A percentile compares a stretch with the other conserved stretches of the same genome.
These are phyloP conservation scores for Polygonum maritimum DNA, from an alignment of 148 eudicot genomes.

Conservation along the genomic window DNA sequence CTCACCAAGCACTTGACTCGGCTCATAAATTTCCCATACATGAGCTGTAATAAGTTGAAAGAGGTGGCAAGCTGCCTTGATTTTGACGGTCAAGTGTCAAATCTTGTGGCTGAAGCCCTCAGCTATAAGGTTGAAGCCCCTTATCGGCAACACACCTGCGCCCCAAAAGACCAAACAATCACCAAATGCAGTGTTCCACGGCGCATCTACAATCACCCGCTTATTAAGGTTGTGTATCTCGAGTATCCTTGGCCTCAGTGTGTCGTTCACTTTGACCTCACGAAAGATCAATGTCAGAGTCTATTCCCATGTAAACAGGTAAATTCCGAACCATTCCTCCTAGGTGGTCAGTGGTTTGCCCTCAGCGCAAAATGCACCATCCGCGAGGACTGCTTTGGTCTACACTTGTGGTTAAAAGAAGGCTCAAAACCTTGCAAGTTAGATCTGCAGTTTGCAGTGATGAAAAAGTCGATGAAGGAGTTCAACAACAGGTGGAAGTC, in stretches of 20 bases:
- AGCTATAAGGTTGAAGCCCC: not conserved
- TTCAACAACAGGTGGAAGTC: too few relatives aligned
- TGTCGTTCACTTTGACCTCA: slow-evolving; percentile 74
- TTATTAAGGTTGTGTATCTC: not conserved
- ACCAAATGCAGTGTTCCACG: slow-evolving; percentile 1
- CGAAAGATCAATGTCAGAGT: slow-evolving; percentile 54
- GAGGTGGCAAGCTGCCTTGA: slow-evolving; percentile 21
- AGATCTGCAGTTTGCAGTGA: too few relatives aligned
- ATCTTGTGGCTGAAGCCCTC: not conserved
- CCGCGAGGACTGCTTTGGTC: slow-evolving; percentile 17
- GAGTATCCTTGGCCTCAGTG: slow-evolving; percentile 33
- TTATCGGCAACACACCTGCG: not conserved
- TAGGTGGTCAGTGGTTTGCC: slow-evolving; percentile 35
- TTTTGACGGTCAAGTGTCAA: not conserved
- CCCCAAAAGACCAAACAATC: not conserved
- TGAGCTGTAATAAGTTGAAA: slow-evolving; percentile 65
- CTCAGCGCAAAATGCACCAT: too few relatives aligned
- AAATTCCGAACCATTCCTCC: slow-evolving; percentile 73
- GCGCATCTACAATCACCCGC: not conserved
- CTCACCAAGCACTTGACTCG: slow-evolving; percentile 59
- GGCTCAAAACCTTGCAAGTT: too few relatives aligned
- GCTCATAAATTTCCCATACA: slow-evolving; percentile 63
- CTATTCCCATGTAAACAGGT: slow-evolving; percentile 29
- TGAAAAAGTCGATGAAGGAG: slow-evolving; percentile 13
- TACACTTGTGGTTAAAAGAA: too few relatives aligned